Base-by-base conservation (phyloP, 1,284 basidiomycete genomes). In the Agroathelia rolfsii region DNA sequence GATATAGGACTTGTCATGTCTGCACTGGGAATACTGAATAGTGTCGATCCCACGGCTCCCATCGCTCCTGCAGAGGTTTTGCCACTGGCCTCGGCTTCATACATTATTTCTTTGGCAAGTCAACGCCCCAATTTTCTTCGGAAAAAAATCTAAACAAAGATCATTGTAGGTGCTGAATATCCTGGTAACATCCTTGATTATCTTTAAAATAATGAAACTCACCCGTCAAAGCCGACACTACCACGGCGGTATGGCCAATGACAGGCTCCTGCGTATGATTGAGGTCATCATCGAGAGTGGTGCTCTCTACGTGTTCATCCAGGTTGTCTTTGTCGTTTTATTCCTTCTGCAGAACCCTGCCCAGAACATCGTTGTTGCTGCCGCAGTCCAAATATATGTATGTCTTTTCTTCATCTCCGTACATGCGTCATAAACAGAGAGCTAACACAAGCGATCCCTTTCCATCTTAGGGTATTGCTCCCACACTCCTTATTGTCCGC, bases 351-450 rank as follows among this genome's bases (percentile, higher is more conserved):
- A 39, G n/a, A 47, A 52, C 36, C 48, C 53, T 11, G 60, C 62
- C 19, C 46, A 55, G 36, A 53, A 42, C 6, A 48, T 66, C 31
- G 38, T 54, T 12, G 56, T 45, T 9, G 52, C 55, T 20, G 47
- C 58, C 31, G 54, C 56, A n/a, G 53, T 58, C 14, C 61, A 64
- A 44, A 46, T 61, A 23, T 64, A 66, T 32, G 62, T 59, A 34
- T 16, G 51, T n/a, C n/a, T n/a, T n/a, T n/a, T n/a, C n/a, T n/a
- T n/a, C n/a, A n/a, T n/a, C n/a, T n/a, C n/a, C n/a, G n/a, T n/a
- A n/a, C n/a, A n/a, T n/a, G n/a, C n/a, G n/a, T n/a, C n/a, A n/a
- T n/a, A n/a, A n/a, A n/a, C n/a, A n/a, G n/a, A n/a, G n/a, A n/a
- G n/a, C n/a, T n/a, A n/a, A n/a, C n/a, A n/a, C n/a, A n/a, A n/a